Evolutionary conservation across 2,329 filamentous ascomycete genomes (phyloP).

Genomic region (Curvularia verruculosa): DNA sequence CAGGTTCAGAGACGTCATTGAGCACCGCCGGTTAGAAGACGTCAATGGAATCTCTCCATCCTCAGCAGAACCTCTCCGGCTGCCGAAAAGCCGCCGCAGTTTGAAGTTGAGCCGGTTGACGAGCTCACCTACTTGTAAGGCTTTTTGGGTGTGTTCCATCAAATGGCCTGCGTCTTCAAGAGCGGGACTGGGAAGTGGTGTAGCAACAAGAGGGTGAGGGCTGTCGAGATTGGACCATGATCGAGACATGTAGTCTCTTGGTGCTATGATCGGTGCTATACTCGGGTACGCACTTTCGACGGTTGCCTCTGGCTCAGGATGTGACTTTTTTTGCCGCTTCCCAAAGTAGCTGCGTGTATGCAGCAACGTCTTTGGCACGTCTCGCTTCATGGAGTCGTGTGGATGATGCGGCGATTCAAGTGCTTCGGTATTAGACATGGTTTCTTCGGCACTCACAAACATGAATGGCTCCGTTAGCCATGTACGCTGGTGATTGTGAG

Average conservation of each 20-base stretch:
- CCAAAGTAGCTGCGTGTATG: constrained; percentile 4
- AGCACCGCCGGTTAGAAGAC: background rate
- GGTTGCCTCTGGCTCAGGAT: background rate
- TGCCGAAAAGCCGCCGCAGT: constrained; percentile 9
- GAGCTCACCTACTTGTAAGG: constrained; percentile 9
- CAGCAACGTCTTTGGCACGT: constrained; percentile 4
- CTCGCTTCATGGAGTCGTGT: constrained; percentile 3
- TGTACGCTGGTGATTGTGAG: background rate
- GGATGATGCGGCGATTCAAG: constrained; percentile 1
- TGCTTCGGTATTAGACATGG: background rate
- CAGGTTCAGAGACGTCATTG: background rate
- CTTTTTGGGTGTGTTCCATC: background rate
- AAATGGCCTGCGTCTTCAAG: background rate
- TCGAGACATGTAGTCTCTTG: constrained; percentile 4
- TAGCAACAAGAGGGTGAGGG: constrained; percentile 3
- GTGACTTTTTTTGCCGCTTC: constrained; percentile 6
- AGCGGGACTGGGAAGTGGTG: constrained; percentile 3
- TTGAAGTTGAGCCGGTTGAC: constrained; percentile 5
- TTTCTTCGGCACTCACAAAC: constrained; percentile 1
- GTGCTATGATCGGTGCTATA: background rate
- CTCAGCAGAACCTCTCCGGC: constrained; percentile 7
- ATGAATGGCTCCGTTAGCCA: constrained; percentile 1
- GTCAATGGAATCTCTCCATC: background rate
- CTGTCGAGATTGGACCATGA: constrained; percentile 4
- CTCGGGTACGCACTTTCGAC: background rate